Percentiles rank a stretch among this genome's conserved stretches.
These are phyloP conservation scores for Phoma sp. DNA, from an alignment of 2,329 filamentous ascomycete species.

Conservation along the genomic window DNA sequence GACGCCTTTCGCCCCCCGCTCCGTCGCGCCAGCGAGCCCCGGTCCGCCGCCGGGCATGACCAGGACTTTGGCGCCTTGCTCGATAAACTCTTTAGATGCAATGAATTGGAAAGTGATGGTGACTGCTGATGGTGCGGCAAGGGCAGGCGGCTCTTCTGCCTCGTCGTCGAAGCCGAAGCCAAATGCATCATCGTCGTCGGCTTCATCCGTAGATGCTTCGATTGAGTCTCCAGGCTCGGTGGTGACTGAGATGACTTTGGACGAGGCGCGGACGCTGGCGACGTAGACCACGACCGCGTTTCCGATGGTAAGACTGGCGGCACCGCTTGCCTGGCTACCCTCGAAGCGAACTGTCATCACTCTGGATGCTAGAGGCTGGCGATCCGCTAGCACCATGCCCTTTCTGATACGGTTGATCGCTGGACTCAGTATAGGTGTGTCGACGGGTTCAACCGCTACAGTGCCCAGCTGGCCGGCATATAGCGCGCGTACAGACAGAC, in stretches of 20 bases:
- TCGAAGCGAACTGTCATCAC: slow-evolving; percentile 70
- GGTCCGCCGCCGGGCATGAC: slow-evolving; percentile 74
- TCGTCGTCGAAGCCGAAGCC: slow-evolving; percentile 62
- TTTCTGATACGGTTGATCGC: slow-evolving; percentile 62
- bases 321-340: slow-evolving; percentile 58
- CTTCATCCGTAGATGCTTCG: slow-evolving; percentile 18
- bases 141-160: slow-evolving; percentile 17
- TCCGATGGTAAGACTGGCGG: slow-evolving; percentile 68
- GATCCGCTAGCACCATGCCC: slow-evolving; percentile 78
- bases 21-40: slow-evolving; percentile 62
- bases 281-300: slow-evolving; percentile 82
- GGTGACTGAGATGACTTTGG: slow-evolving; percentile 68
- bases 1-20: slow-evolving; percentile 55
- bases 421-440: slow-evolving; percentile 34
- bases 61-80: slow-evolving; percentile 72
- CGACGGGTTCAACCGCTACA: slow-evolving; percentile 70
- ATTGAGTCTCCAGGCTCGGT: slow-evolving; percentile 12
- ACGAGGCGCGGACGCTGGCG: slow-evolving; percentile 83
- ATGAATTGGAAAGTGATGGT: slow-evolving; percentile 73
- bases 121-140: slow-evolving; percentile 32
- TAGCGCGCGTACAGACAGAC: slow-evolving; percentile 79
- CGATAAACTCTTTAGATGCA: slow-evolving; percentile 74
- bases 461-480: slow-evolving; percentile 87
- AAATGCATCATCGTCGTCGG: slow-evolving; percentile 53
- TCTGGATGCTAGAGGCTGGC: slow-evolving; percentile 61